Base-by-base conservation (phyloP, 345 rosid species). In the Angophora floribunda region DNA sequence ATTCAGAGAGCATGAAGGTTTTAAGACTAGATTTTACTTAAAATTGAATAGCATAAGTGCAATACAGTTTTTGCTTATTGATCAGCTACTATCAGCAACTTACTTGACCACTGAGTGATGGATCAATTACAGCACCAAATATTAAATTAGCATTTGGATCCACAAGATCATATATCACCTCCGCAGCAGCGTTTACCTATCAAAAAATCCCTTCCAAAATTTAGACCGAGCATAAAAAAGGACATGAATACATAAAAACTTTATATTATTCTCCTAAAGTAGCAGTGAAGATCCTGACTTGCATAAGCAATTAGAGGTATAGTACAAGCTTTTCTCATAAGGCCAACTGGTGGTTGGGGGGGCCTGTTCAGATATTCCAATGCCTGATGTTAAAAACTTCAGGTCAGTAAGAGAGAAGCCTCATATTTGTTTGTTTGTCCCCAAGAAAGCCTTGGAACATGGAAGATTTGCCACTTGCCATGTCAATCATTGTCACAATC, bases 81-180 rank as follows among this genome's bases (percentile, higher is more conserved):
- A 52, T 86, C 57, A 28, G 87, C 63, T 45, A 86, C 49, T 7
- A 45, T 75, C 82, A 22, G 26, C 26, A 86, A 52, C 97, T 92
- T 93, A 97, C 99, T 93, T 96, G 99, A 91, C 98, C 97, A 63
- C 92, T 94, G 49, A 96, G 87, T 47, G 97, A 89, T 85, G 99
- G 99, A 93, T 97, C 99, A 61, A 96, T 93, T 51, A 96, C 99
- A n/a, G 99, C 99, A 52, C 99, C 99, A 67, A 97, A 97, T 90
- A 97, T 96, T 78, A 96, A 93, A 94, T 96, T 97, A 32, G 99
- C 99, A 61, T 96, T 93, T 87, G 98, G 98, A 94, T 97, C 99
- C 50, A 97, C 99, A 80, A 97, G 97, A 87, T 96, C 99, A 89
- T 96, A 96, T 87, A 96, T 97, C 86, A 97, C 98, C 91, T 96